phyloP scores from a whole-genome alignment of 2,329 filamentous ascomycete species.

The Cercospora canescens region DNA sequence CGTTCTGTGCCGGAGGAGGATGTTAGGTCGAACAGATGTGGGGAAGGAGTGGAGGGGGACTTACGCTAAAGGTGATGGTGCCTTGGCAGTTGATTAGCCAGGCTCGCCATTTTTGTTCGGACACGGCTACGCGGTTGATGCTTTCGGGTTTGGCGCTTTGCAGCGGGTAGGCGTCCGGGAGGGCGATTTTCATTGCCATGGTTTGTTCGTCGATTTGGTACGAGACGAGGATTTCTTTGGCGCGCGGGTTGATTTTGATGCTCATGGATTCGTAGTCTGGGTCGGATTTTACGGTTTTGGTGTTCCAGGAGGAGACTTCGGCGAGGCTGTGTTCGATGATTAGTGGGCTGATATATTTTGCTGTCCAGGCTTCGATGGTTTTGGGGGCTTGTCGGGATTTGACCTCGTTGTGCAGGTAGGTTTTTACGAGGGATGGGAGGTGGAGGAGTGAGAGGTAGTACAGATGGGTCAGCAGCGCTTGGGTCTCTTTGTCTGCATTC shows the following conservation, averaged over 20 bases:
- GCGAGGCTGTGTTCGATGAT: slow-evolving; percentile 66
- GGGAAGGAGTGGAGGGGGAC: slow-evolving; percentile 22
- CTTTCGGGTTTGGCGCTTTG: slow-evolving; percentile 74
- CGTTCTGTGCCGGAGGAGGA: slow-evolving; percentile 55
- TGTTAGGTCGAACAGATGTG: no score
- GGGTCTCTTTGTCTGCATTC: slow-evolving; percentile 68
- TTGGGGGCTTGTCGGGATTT: slow-evolving; percentile 76
- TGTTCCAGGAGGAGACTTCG: slow-evolving; percentile 68
- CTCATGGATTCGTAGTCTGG: slow-evolving; percentile 55
- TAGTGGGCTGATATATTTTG: slow-evolving; percentile 73
- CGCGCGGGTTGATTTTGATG: slow-evolving; percentile 70
- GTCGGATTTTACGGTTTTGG: slow-evolving; percentile 38
- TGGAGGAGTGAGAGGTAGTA: slow-evolving; percentile 81
- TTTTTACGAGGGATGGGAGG: slow-evolving; percentile 74
- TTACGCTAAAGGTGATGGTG: slow-evolving; percentile 83
- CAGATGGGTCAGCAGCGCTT: slow-evolving; percentile 81
- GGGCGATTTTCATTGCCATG: slow-evolving; percentile 76
- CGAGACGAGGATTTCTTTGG: slow-evolving; percentile 75
- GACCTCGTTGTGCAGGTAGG: slow-evolving; percentile 76
- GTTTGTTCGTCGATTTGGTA: slow-evolving; percentile 87
- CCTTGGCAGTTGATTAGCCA: slow-evolving; percentile 89
- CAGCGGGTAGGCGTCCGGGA: slow-evolving; percentile 82
- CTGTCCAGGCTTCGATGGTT: slow-evolving; percentile 80
- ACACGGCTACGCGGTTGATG: slow-evolving; percentile 80
- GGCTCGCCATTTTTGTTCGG: slow-evolving; percentile 87